Conservation (phyloP, 2,329 filamentous ascomycete species). For the Apiospora rasikravindrae region DNA sequence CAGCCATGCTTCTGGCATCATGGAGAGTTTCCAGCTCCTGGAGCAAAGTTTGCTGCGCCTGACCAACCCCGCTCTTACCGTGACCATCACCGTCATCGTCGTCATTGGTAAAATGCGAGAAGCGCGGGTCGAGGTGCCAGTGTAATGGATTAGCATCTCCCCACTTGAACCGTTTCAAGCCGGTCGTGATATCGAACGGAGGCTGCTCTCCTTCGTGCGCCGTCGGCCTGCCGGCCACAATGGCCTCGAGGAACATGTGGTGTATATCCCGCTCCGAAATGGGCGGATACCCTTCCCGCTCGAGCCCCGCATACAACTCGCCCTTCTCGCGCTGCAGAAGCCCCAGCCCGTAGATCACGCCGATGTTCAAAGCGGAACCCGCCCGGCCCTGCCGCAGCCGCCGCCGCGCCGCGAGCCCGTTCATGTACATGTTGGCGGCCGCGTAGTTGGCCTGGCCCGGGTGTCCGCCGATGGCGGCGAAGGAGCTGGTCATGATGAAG, state of each 20-base stretch:
- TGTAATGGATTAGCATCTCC: conserved; percentile 38
- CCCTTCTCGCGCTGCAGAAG: conserved; percentile 48
- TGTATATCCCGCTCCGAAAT: conserved; percentile 58
- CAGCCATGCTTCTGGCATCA: conserved; percentile 30
- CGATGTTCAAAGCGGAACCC: conserved; percentile 50
- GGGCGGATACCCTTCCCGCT: conserved; percentile 51
- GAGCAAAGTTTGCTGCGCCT: conserved; percentile 31
- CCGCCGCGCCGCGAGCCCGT: conserved; percentile 45
- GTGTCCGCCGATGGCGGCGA: conserved; percentile 50
- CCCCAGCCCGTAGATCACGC: conserved; percentile 51
- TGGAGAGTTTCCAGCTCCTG: conserved; percentile 36
- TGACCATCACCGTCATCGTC: conserved; percentile 23
- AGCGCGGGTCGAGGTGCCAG: conserved; percentile 51
- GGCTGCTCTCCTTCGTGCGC: not conserved
- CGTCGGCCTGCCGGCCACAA: conserved; percentile 46
- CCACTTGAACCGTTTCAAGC: conserved; percentile 45
- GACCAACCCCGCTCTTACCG: conserved; percentile 17
- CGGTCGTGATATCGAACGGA: conserved; percentile 45
- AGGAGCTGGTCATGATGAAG: conserved; percentile 54
- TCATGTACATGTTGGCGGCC: conserved; percentile 54
- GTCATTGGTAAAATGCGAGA: conserved; percentile 44
- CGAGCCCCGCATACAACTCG: conserved; percentile 45
- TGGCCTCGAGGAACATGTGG: conserved; percentile 57
- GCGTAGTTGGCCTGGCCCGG: conserved; percentile 52
- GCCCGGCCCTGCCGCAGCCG: conserved; percentile 40